Base-by-base conservation (phyloP, 2,329 filamentous ascomycete species). In the Daldinia sp. region DNA sequence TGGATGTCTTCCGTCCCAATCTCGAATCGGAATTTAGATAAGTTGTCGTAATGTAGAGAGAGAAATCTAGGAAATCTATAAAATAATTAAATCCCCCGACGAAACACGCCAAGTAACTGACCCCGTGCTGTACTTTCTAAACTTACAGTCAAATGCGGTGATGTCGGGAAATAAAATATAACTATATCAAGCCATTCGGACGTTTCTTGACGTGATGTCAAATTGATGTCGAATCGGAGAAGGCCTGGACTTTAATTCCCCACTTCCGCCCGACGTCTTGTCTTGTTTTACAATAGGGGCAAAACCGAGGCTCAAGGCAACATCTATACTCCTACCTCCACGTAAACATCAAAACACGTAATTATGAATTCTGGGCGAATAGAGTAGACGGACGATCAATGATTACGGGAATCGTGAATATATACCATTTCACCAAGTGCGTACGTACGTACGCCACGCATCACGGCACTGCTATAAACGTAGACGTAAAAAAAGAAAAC, bases 191-290 rank as follows among this genome's bases (percentile, higher is more conserved):
- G 27, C 50, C 52, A 61, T 52, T 59, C 61, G 61, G 64, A 30
- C 32, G 19, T 21, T 61, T 61, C 61, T 50, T 64, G 61, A 63
- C 57, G 58, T 54, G 50, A 58, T 64, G 50, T 51, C 35, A 25
- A 52, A 43, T 41, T 10, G 15, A 21, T 17, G 37, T n/a, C n/a
- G 17, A 56, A 25, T 62, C 58, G 62, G 62, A 47, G 29, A 57
- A 21, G 21, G 10, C 10, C 4, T 30, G 21, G 13, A 6, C n/a
- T 1, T 21, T 8, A 11, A 8, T 48, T 62, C 64, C 48, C 64
- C 64, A 64, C 64, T 62, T 64, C 47, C 45, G 25, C 45, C 64
- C 61, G 58, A 48, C 37, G 55, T 50, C 50, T 29, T 37, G 27
- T 13, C 9, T n/a, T n/a, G n/a, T n/a, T n/a, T n/a, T n/a, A n/a